A percentile compares a stretch with the other conserved stretches of the same genome.
Evolutionary conservation across 805 yeast genomes (phyloP).

Genomic region (Candida rishiriensis): DNA sequence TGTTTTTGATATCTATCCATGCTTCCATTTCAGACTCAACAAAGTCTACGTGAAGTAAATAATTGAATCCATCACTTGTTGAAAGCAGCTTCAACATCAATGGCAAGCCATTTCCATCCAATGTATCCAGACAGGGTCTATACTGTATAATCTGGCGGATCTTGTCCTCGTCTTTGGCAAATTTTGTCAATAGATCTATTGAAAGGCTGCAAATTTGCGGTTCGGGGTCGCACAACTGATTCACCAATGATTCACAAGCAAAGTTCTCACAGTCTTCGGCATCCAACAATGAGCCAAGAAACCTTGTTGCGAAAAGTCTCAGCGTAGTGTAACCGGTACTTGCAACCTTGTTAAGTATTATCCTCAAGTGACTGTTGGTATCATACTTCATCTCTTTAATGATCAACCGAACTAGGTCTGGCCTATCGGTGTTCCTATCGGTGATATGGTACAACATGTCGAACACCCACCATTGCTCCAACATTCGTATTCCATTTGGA

Average conservation of each 20-base stretch:
- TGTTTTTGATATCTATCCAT: slow-evolving; percentile 53
- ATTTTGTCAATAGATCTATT: slow-evolving; percentile 48
- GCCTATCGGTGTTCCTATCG: slow-evolving; percentile 45
- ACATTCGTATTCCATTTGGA: slow-evolving; percentile 57
- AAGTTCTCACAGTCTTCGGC: slow-evolving; percentile 36
- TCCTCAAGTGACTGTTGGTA: slow-evolving; percentile 55
- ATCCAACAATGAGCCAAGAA: slow-evolving; percentile 40
- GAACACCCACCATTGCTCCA: slow-evolving; percentile 82
- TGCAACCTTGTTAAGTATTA: slow-evolving; percentile 61
- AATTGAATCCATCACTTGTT: slow-evolving; percentile 64
- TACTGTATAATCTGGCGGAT: slow-evolving; percentile 46
- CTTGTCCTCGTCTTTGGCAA: slow-evolving; percentile 42
- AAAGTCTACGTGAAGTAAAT: slow-evolving; percentile 53
- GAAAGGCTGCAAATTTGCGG: slow-evolving; percentile 52
- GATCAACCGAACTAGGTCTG: slow-evolving; percentile 52
- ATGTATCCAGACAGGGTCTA: slow-evolving; percentile 48
- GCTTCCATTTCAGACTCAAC: slow-evolving; percentile 60
- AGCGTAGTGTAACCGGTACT: slow-evolving; percentile 48
- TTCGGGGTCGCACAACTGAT: slow-evolving; percentile 66
- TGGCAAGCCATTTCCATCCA: slow-evolving; percentile 32
- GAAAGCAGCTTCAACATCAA: slow-evolving; percentile 61
- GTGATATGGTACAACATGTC: slow-evolving; percentile 73
- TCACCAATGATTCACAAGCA: slow-evolving; percentile 52
- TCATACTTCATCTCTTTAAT: slow-evolving; percentile 60
- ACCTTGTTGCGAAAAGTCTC: slow-evolving; percentile 53